Evolutionary conservation across 495 filamentous ascomycete species (phyloP), one percentile per base, ranked within the genome.

Genomic region (Wilcoxina mikolae): DNA sequence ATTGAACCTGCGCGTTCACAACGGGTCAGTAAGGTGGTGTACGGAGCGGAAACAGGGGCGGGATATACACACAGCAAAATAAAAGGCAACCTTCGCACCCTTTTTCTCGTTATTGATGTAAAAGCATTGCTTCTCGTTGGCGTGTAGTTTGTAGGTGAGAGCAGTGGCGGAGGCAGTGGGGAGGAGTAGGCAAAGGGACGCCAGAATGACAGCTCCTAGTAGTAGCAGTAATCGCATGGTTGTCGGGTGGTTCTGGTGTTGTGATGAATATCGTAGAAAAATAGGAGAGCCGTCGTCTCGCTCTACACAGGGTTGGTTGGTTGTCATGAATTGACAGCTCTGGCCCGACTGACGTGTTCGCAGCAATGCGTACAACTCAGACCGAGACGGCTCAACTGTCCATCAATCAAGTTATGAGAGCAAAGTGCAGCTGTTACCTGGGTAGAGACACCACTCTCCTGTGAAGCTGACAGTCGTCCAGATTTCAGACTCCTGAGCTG

Each of bases 101-200:
- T 74, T 71, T 62, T 80, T 73, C 49, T 91, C 78, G 31, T 87
- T 81, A 54, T 76, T 71, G 31, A 84, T 76, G 72, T 82, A 95
- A 77, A 99, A 99, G 74, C 93, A 99, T 58, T 89, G 84, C 68
- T 83, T 84, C 75, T 96, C 93, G 70, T 94, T 85, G 41, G 93
- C 80, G 27, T 73, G 70, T 25, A 99, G 78, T 70, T 89, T 85
- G 75, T 95, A 96, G 12, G 93, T 96, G 63, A 99, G 77, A 33
- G 93, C 91, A 11, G 93, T 96, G 24, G 85, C 85, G 26, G 73
- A 71, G 47, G 73, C 74, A 41, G 71, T 64, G 44, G 82, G 78
- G 28, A 78, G 74, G 20, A 81, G 66, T 46, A 74, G 66, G 17
- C 69, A 66, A 39, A 85, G 60, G 55, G 69, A 78, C 70, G 80